phyloP scores from a whole-genome alignment of 495 filamentous ascomycete genomes.

The Penicillium canescens region DNA sequence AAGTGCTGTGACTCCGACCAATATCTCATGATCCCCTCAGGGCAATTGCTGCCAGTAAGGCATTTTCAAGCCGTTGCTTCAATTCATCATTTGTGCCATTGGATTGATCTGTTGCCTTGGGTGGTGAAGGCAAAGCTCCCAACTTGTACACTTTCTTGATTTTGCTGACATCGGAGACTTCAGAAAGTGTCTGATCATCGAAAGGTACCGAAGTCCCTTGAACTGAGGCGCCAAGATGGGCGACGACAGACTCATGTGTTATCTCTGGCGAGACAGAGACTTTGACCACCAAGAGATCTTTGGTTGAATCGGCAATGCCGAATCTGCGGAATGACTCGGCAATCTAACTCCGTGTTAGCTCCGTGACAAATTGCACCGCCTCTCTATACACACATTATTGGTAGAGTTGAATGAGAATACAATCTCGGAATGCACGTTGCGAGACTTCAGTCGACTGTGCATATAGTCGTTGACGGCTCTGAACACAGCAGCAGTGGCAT shows the following conservation, averaged over 20 bases:
- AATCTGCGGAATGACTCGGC: conserved; percentile 86
- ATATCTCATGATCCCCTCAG: conserved; percentile 56
- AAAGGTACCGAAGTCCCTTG: conserved; percentile 63
- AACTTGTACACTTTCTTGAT: conserved; percentile 86
- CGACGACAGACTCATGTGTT: conserved; percentile 53
- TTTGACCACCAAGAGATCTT: conserved; percentile 74
- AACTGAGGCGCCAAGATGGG: conserved; percentile 63
- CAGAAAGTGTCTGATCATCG: conserved; percentile 58
- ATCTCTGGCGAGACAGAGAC: conserved; percentile 51
- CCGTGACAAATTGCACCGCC: neutral
- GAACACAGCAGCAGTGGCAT: conserved; percentile 76
- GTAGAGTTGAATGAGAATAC: conserved; percentile 79
- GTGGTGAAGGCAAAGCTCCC: conserved; percentile 47
- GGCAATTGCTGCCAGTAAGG: conserved; percentile 71
- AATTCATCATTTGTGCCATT: conserved; percentile 26
- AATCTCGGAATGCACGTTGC: conserved; percentile 91
- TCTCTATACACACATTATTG: conserved; percentile 67
- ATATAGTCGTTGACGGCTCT: conserved; percentile 69
- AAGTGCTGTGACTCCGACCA: neutral
- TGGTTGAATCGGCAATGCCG: conserved; percentile 71
- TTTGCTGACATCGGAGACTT: conserved; percentile 62
- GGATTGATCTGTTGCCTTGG: conserved; percentile 18
- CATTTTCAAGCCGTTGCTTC: conserved; percentile 57
- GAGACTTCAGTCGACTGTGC: conserved; percentile 64
- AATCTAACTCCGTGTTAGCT: conserved; percentile 60